Base-by-base conservation (phyloP, 2,329 filamentous ascomycete species). In the Nannizzia gypsea region DNA sequence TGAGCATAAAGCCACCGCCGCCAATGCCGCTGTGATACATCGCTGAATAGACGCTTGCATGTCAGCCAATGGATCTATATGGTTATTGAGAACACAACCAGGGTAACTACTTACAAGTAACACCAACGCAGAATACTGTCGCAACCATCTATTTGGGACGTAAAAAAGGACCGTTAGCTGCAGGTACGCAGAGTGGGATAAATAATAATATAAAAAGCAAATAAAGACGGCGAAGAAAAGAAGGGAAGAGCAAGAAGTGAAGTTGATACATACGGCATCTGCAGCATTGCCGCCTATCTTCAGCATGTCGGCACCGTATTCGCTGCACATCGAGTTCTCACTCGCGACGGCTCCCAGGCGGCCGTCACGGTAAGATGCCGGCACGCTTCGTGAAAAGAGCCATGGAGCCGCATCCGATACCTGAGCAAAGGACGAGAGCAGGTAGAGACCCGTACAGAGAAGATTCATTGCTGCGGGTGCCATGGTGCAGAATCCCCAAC, bases 1-100 rank as follows among this genome's bases (percentile, higher is more conserved):
- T 82, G 3, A 96, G 78, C 80, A 90, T 88, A 74, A 97, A 97
- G 1, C 92, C 92, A 44, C 92, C 92, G 5, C 92, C 92, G 20
- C 89, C 91, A 61, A 96, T 87, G 15, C 92, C 91, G 44, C 75
- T 78, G 70, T 91, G 88, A 66, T 89, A 88, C 83, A 88, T 88
- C 60, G 81, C 77, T 79, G 42, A 24, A 46, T 34, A 58, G 26
- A 57, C 22, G 34, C 9, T 36, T 20, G 61, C 15, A 22, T 59
- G 28, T 60, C 28, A 60, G 57, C 60, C 54, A 57, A 26, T 34
- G 22, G 20, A 28, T 46, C 20, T 26, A 17, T 26, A n/a, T 3
- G 13, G 28, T 31, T 34, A 54, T n/a, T 40, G 22, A 24, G 6
- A 34, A 40, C 24, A 9, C 42, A 38, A 3, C 17, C 5, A 6